Evolutionary conservation across 1,139 yeast species (phyloP), one percentile per base, ranked within the genome.

Genomic region (Scheffersomyces stambukii): DNA sequence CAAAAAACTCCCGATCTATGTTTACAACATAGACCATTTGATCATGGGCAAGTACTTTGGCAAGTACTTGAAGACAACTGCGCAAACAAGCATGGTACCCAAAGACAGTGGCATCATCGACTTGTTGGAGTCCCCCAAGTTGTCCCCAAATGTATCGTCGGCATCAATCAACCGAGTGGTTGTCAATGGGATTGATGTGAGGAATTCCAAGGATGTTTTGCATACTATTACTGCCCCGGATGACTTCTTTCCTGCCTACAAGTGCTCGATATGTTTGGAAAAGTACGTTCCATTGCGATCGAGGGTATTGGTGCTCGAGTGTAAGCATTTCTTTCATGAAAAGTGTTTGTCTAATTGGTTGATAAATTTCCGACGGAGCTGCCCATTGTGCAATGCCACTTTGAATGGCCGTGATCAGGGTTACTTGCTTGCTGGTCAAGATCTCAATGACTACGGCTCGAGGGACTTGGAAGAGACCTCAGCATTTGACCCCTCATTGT

Each of bases 231-330:
- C 56, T 2, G 52, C 64, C 6, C 60, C 62, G 4, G 43, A 50
- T 18, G 70, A 65, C 43, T 67, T 53, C 36, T 66, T 48, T 33
- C 62, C 66, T 0, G 49, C 71, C 3, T 63, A 49, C 39, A 67
- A 66, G 41, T 67, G 74, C 38, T 60, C 69, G 8, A 67, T 67
- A n/a, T 67, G 74, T 39, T 56, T 67, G 30, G 73, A 64, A 9
- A 55, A 47, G 33, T 65, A 61, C 37, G 42, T 48, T 12, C 68
- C 70, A 2, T 50, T 66, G 21, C 43, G 44, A 30, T 61, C 70
- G 5, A 43, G 60, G 23, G 66, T 67, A 5, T 49, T 67, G 25
- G 60, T 66, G n/a, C 49, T 67, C 30, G 58, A 55, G 13, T 67
- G 74, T 40, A 64, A 64, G 38, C 74, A 67, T 42, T 53, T 66